Evolutionary conservation across 2,329 filamentous ascomycete genomes (phyloP), one percentile per base, ranked within the genome.

Genomic region (Aspergillus brasiliensis): DNA sequence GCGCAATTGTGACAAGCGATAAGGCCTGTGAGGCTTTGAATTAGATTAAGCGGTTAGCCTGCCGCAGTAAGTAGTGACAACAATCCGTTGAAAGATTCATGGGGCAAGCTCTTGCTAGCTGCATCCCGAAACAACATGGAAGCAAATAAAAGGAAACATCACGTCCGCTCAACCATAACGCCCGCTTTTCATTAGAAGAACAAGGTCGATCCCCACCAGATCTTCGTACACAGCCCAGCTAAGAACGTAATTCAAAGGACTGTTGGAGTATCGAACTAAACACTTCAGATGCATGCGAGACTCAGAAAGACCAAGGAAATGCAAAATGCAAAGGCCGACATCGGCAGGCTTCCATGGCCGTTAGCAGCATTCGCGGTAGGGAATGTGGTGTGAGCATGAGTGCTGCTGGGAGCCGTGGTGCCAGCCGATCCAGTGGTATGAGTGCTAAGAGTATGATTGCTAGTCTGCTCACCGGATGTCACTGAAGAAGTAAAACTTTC

Each of bases 291-390:
- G 15, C 52, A 11, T 10, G 21, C 11, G 52, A 60, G 56, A 23
- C 54, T 38, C 51, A 58, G 25, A 13, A 57, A 55, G 1, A 37
- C 48, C 27, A 37, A 38, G 10, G 25, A 37, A n/a, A 64, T 11
- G 2, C 5, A 11, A 10, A 34, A 34, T 2, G 31, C 31, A 34
- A 34, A 13, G 10, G 11, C 31, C 11, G 31, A 34, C 31, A 11
- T 13, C 10, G 31, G 15, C 44, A 52, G 37, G 19, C 52, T 40
- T 31, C 27, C 48, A 40, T 55, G 48, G 8, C 42, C 34, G n/a
- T 23, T 6, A 17, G 67, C 63, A 37, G 62, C 68, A 49, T 71
- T 69, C 5, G 62, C 23, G 19, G 65, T 64, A 19, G 70, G 68
- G 25, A 63, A 28, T 8, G 46, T 8, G 17, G 46, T 11, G 3